A percentile compares a stretch with the other conserved stretches of the same genome.
Conservation (phyloP, 371 early-diverging fungal species). For the Mucor irregularis region DNA sequence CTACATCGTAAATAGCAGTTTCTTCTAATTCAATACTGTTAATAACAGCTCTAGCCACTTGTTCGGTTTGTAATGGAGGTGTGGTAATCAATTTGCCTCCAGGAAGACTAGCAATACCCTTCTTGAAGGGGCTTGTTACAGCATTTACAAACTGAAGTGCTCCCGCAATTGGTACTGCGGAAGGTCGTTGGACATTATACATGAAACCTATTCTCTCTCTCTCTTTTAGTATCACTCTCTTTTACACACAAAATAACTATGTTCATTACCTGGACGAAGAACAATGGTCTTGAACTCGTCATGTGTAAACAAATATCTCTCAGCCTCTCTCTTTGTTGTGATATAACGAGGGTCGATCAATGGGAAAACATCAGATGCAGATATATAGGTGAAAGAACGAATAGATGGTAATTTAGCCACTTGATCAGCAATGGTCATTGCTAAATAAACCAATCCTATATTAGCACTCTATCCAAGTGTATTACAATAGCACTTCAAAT, state of each 20-base stretch:
- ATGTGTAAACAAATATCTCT: slow-evolving; percentile 53
- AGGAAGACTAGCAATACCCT: slow-evolving; percentile 53
- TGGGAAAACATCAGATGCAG: slow-evolving; percentile 69
- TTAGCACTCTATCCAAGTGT: too few relatives aligned
- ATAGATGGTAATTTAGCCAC: slow-evolving; percentile 49
- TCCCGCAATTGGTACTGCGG: slow-evolving; percentile 63
- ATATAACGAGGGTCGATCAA: slow-evolving; percentile 72
- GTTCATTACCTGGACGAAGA: slow-evolving; percentile 61
- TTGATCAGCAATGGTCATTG: slow-evolving; percentile 53
- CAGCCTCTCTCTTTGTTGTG: slow-evolving; percentile 78
- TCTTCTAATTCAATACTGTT: slow-evolving; percentile 45
- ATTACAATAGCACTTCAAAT: slow-evolving; percentile 4
- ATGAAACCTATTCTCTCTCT: slow-evolving; percentile 49
- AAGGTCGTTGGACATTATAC: slow-evolving; percentile 59
- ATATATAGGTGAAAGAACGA: slow-evolving; percentile 68
- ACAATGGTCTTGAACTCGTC: slow-evolving; percentile 61
- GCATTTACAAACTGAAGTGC: slow-evolving; percentile 52
- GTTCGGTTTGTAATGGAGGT: slow-evolving; percentile 60
- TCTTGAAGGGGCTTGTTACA: slow-evolving; percentile 44
- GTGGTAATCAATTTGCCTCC: slow-evolving; percentile 60
- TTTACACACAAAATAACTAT: not conserved
- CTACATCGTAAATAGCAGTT: slow-evolving; percentile 53
- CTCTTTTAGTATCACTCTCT: not conserved
- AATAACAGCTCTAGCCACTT: slow-evolving; percentile 63
- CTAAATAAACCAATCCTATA: too few relatives aligned